phyloP scores from a whole-genome alignment of 2,329 filamentous ascomycete species.

The Alternaria rosae region DNA sequence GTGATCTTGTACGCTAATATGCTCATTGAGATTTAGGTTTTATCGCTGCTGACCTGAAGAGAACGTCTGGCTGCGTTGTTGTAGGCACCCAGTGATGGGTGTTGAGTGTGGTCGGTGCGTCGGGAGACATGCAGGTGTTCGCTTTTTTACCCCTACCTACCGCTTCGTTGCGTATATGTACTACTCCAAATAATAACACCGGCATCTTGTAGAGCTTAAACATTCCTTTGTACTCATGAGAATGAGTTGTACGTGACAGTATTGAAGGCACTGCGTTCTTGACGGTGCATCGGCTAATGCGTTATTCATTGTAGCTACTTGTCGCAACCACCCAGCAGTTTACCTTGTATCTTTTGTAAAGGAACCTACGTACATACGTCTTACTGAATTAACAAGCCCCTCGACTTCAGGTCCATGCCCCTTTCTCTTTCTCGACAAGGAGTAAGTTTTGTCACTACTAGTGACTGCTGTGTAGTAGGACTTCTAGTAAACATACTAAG shows the following conservation, averaged over 20 bases:
- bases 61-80: not conserved
- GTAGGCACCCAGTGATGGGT: not conserved
- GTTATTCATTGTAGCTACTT: not conserved
- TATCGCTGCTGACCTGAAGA: not conserved
- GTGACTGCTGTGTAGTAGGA: conserved; percentile 11
- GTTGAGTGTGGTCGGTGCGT: not conserved
- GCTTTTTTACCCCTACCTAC: not conserved
- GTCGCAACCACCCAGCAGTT: not conserved
- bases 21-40: no score
- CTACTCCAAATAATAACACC: not conserved
- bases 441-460: conserved; percentile 14
- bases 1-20: no score
- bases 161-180: not conserved
- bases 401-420: not conserved
- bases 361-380: not conserved
- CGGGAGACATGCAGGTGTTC: not conserved
- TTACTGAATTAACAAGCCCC: not conserved
- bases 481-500: conserved; percentile 27
- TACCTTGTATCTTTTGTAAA: not conserved
- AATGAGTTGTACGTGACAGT: not conserved
- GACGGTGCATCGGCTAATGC: not conserved
- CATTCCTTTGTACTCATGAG: not conserved
- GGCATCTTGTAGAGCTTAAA: not conserved
- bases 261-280: not conserved
- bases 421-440: not conserved